Percentiles rank a stretch among this genome's conserved stretches.
These are phyloP conservation scores for Aspergillus candidus DNA, from an alignment of 2,329 filamentous ascomycete species.

Conservation along the genomic window DNA sequence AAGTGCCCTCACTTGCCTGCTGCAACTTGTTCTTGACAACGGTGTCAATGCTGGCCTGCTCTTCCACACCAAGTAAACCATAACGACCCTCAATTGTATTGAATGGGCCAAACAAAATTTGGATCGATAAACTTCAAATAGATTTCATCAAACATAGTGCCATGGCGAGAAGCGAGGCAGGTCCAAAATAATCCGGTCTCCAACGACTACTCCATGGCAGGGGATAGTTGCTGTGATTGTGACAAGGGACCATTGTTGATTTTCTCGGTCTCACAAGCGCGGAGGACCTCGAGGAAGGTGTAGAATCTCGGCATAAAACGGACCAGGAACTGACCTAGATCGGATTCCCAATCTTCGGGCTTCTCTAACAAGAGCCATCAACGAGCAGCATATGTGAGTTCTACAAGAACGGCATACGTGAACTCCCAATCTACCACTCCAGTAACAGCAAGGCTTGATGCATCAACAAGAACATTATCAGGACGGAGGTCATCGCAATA, in stretches of 20 bases:
- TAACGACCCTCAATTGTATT: constrained; percentile 19
- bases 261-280: constrained; percentile 18
- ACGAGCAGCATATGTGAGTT: constrained; percentile 19
- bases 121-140: constrained; percentile 26
- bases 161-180: constrained; percentile 20
- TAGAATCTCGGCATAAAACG: constrained; percentile 18
- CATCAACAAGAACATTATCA: constrained; percentile 21
- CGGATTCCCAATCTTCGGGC: constrained; percentile 23
- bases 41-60: constrained; percentile 15
- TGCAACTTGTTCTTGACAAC: constrained; percentile 22
- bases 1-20: constrained; percentile 16
- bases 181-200: constrained; percentile 26
- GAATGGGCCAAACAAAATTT: constrained; percentile 21
- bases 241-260: constrained; percentile 12
- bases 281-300: constrained; percentile 21
- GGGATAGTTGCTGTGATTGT: constrained; percentile 17
- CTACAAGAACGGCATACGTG: constrained; percentile 20
- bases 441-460: constrained; percentile 12
- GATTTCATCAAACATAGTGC: constrained; percentile 25
- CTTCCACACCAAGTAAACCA: constrained; percentile 17
- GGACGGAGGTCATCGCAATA: constrained; percentile 28
- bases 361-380: constrained; percentile 24
- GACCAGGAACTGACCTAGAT: constrained; percentile 19
- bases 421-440: constrained; percentile 27
- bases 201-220: constrained; percentile 18